Evolutionary conservation across 2,329 filamentous ascomycete genomes (phyloP).

Genomic region (Chaetomiaceae sp.): DNA sequence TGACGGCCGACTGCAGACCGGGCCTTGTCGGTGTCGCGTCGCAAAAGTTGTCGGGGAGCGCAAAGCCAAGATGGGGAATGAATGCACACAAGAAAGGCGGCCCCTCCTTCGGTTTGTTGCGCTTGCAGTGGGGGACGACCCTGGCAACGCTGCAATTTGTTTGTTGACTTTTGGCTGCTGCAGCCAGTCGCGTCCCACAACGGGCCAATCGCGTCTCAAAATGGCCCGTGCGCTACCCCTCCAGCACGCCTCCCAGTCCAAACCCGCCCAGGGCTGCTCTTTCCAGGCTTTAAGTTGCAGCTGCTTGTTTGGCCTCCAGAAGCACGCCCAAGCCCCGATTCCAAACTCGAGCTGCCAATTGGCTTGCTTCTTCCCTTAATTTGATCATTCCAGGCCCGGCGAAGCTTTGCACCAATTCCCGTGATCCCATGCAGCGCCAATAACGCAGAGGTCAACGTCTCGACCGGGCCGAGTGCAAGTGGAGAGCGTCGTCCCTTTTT

Average conservation of each 20-base stretch:
- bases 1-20: slow-evolving; percentile 2
- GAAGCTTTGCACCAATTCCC: background rate
- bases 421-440: slow-evolving; percentile 9
- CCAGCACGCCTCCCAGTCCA: slow-evolving; percentile 3
- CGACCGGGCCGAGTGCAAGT: background rate
- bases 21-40: slow-evolving; percentile 8
- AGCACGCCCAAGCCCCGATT: too few species aligned
- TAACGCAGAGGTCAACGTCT: slow-evolving; percentile 8
- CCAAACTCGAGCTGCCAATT: background rate
- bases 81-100: too few species aligned
- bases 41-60: background rate
- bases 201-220: slow-evolving; percentile 17
- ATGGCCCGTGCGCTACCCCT: slow-evolving; percentile 21
- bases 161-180: slow-evolving; percentile 31
- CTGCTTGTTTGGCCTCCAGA: background rate
- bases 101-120: slow-evolving; percentile 8
- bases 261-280: too few species aligned
- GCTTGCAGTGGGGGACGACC: slow-evolving; percentile 22
- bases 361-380: background rate
- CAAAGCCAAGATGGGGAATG: background rate
- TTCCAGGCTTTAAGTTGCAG: too few species aligned
- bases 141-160: slow-evolving; percentile 32
- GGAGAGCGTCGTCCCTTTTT: slow-evolving; percentile 3
- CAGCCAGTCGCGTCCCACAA: slow-evolving; percentile 12
- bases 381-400: background rate